Evolutionary conservation across 345 rosid genomes (phyloP).

Genomic region (Sisymbrium irio): DNA sequence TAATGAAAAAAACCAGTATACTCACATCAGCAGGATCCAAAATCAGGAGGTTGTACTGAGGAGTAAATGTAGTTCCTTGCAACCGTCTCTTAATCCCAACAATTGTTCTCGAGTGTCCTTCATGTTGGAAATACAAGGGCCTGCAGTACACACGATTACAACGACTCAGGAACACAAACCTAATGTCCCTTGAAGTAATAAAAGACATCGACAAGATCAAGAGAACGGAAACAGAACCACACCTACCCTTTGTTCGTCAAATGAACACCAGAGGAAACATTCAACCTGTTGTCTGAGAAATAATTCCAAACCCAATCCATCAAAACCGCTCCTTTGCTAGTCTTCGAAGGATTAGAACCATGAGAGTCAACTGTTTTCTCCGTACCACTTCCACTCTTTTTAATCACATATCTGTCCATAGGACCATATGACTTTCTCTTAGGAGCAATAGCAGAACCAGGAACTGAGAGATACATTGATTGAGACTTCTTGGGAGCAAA

Average conservation of each 20-base stretch:
- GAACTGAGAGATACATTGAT: conserved; percentile 59
- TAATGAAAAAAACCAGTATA: neutral
- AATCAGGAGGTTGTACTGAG: conserved; percentile 55
- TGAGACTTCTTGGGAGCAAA: conserved; percentile 60
- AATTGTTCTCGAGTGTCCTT: conserved; percentile 79
- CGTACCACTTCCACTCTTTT: conserved; percentile 15
- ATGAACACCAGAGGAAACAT: conserved; percentile 39
- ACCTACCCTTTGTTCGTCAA: conserved; percentile 52
- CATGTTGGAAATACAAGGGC: conserved; percentile 85
- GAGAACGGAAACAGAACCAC: conserved; percentile 17
- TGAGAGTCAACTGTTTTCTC: conserved; percentile 13
- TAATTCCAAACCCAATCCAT: conserved; percentile 85
- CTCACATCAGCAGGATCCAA: conserved; percentile 77
- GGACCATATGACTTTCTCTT: conserved; percentile 55
- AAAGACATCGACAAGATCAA: neutral
- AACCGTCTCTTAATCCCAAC: conserved; percentile 66
- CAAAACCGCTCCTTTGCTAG: conserved; percentile 46
- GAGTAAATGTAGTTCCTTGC: conserved; percentile 38
- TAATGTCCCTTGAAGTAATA: neutral
- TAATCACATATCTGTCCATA: conserved; percentile 59
- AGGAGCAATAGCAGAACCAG: conserved; percentile 47
- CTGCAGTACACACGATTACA: conserved; percentile 36
- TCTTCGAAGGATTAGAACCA: conserved; percentile 18
- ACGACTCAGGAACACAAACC: conserved; percentile 6
- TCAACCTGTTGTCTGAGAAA: conserved; percentile 48